Conservation (phyloP, 768 basidiomycete genomes). For the Pleurotus eryngii region DNA sequence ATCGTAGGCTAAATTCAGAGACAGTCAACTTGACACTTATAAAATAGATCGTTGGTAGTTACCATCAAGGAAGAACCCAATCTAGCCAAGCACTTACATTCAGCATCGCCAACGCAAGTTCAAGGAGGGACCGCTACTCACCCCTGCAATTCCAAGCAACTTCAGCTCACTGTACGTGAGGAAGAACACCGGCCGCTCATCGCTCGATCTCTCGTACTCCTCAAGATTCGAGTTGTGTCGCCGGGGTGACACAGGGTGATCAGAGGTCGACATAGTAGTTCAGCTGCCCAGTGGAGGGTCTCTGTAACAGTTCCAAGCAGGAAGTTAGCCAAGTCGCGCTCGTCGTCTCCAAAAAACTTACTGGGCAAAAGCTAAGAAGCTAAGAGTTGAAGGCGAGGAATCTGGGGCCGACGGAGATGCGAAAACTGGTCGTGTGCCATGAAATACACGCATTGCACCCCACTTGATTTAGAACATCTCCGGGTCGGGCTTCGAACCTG, state of each 20-base stretch:
- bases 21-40: constrained; percentile 36
- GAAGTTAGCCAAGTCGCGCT: neutral
- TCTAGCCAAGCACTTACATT: constrained; percentile 26
- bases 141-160: constrained; percentile 59
- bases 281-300: neutral
- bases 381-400: neutral
- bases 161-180: constrained; percentile 49
- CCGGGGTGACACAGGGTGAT: neutral
- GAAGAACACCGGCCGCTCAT: constrained; percentile 23
- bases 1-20: constrained; percentile 50
- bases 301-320: neutral
- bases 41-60: constrained; percentile 24
- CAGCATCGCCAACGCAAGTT: neutral
- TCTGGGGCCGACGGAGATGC: neutral
- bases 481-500: too few relatives aligned
- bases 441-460: neutral
- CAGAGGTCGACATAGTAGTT: neutral
- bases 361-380: constrained; percentile 1
- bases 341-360: neutral
- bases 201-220: constrained; percentile 23
- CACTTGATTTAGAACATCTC: neutral
- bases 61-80: constrained; percentile 75
- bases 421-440: neutral
- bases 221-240: constrained; percentile 5
- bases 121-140: constrained; percentile 21